These are phyloP conservation scores for Ophiostoma pallidulum DNA, from an alignment of 2,329 filamentous ascomycete species.

Conservation along the genomic window DNA sequence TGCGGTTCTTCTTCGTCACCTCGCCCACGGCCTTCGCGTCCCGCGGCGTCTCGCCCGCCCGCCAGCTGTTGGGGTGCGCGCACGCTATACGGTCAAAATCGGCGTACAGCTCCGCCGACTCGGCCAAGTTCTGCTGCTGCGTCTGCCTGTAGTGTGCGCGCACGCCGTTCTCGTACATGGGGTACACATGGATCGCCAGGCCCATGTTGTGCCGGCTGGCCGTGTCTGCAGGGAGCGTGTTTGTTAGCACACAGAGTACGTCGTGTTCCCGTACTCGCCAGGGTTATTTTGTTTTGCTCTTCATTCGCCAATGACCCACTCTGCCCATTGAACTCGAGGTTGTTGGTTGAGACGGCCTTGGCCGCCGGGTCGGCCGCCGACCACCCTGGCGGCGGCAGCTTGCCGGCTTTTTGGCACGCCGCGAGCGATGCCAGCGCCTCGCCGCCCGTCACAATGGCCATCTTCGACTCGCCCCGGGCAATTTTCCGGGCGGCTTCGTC, in stretches of 20 bases:
- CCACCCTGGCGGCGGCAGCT: constrained; percentile 7
- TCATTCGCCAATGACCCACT: too few species aligned
- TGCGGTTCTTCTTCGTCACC: constrained; percentile 8
- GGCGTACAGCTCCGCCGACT: constrained; percentile 12
- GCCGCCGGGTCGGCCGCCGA: constrained; percentile 4
- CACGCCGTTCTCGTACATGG: constrained; percentile 13
- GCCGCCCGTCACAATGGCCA: constrained; percentile 12
- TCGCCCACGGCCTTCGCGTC: neutral
- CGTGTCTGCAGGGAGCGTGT: neutral
- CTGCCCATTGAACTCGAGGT: constrained; percentile 4
- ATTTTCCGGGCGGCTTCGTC: constrained; percentile 11
- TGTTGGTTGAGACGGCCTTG: constrained; percentile 1
- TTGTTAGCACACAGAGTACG: neutral
- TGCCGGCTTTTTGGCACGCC: constrained; percentile 6
- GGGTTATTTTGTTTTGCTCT: too few species aligned
- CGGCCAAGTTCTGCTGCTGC: constrained; percentile 4
- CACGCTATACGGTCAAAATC: constrained; percentile 9
- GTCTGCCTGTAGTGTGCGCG: constrained; percentile 9
- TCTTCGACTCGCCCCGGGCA: neutral
- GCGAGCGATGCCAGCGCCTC: constrained; percentile 12
- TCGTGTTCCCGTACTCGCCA: too few species aligned
- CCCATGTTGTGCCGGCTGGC: constrained; percentile 11
- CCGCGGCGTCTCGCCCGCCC: constrained; percentile 8
- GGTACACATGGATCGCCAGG: constrained; percentile 11
- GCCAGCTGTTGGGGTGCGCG: constrained; percentile 9